A percentile compares a stretch with the other conserved stretches of the same genome.
These are phyloP conservation scores for Myxozyma mucilagina DNA, from an alignment of 805 yeast genomes.

Conservation along the genomic window DNA sequence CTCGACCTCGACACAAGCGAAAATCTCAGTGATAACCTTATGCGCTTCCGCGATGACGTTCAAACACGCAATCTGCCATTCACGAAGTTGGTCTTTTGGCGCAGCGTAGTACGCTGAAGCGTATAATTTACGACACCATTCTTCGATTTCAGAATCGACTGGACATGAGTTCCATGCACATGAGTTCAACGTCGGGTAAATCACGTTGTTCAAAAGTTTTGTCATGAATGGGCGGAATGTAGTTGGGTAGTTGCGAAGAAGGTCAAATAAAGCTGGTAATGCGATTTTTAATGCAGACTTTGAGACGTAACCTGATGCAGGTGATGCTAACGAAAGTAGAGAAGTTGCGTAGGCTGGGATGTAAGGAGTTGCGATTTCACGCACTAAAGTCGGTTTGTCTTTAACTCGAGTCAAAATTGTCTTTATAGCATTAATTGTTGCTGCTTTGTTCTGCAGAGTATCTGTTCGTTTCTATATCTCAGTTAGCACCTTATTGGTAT, in stretches of 20 bases:
- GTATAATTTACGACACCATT: constrained; percentile 12
- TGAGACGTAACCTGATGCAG: background rate
- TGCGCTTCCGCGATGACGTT: constrained; percentile 20
- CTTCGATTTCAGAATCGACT: constrained; percentile 9
- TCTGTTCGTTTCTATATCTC: constrained; percentile 6
- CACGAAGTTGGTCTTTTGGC: constrained; percentile 20
- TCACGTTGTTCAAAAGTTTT: constrained; percentile 6
- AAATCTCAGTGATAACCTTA: background rate
- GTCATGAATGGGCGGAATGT: constrained; percentile 21
- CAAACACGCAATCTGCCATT: constrained; percentile 21
- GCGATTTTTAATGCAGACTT: background rate
- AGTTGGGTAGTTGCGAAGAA: constrained; percentile 13
- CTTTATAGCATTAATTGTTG: constrained; percentile 6
- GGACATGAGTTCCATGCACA: background rate
- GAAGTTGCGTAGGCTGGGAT: constrained; percentile 19
- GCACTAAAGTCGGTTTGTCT: constrained; percentile 24
- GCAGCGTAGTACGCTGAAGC: constrained; percentile 11
- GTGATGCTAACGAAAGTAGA: constrained; percentile 6
- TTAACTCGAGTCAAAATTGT: constrained; percentile 6
- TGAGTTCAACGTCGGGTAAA: constrained; percentile 20
- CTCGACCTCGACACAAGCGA: constrained; percentile 11
- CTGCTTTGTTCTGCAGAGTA: background rate
- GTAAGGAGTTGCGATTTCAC: constrained; percentile 27
- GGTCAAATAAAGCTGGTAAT: constrained; percentile 15
- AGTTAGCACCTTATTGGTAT: background rate